Conservation (phyloP, 2,329 filamentous ascomycete species). For the Herpotrichia juniperi region DNA sequence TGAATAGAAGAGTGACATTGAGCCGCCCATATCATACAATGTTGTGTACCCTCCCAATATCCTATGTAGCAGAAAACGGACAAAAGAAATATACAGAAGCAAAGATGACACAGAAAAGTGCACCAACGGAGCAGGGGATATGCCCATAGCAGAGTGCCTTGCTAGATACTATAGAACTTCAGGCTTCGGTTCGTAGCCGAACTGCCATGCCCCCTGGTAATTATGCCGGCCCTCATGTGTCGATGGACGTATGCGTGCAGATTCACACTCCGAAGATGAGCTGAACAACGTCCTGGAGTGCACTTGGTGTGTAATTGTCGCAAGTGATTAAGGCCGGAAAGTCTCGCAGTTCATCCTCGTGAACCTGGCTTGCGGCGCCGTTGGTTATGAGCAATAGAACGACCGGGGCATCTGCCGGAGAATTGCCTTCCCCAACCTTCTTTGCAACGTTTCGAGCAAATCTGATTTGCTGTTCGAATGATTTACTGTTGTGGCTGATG, state of each 20-base stretch:
- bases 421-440: conserved; percentile 19
- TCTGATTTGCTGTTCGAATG: conserved; percentile 36
- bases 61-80: conserved; percentile 2
- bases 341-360: conserved; percentile 28
- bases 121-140: too few species aligned
- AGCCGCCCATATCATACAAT: conserved; percentile 6
- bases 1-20: too few species aligned
- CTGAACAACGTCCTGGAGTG: conserved; percentile 29
- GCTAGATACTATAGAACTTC: background rate
- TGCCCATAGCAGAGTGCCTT: too few species aligned
- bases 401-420: conserved; percentile 26
- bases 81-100: background rate
- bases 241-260: background rate
- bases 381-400: conserved; percentile 35
- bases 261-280: conserved; percentile 33
- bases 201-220: background rate
- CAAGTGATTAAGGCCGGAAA: conserved; percentile 36
- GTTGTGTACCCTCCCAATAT: conserved; percentile 2
- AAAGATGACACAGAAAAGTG: background rate
- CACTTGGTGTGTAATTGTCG: conserved; percentile 34
- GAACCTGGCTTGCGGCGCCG: conserved; percentile 14
- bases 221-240: background rate
- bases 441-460: conserved; percentile 32
- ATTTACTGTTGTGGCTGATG: conserved; percentile 22
- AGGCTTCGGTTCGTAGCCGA: background rate